Evolutionary conservation across 345 rosid genomes (phyloP), one percentile per base, ranked within the genome.

Genomic region (Corchorus olitorius): DNA sequence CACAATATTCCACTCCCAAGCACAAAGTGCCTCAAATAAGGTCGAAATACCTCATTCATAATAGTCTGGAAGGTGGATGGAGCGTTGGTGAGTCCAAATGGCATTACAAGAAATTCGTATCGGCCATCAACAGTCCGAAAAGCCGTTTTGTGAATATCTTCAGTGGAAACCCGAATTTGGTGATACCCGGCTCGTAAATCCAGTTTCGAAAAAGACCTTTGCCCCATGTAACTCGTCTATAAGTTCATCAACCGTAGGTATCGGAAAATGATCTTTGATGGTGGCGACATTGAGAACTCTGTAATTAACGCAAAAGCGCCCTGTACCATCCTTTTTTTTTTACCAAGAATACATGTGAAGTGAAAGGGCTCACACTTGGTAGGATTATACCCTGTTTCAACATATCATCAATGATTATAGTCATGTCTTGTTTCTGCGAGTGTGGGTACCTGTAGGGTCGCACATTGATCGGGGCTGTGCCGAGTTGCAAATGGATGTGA

Each of bases 281-380:
- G 59, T 74, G 0, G 20, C 59, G 2, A 11, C 10, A 19, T 74
- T 74, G 9, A 74, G 6, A 0, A 59, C 43, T 19, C 61, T 12
- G 39, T 71, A 71, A 16, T 71, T 43, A 1, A 35, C 48, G 74
- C 41, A 71, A 71, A 50, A 71, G 14, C 61, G 50, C 74, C 74
- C 49, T 4, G 7, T 4, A 3, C 61, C 74, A 71, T 71, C 62
- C 20, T n/a, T 49, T 71, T 53, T 68, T 35, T 35, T 71, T 4
- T 2, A 68, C 56, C 2, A 43, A 20, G 2, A 68, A 16, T 2
- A 46, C 16, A 0, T 3, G 22, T 1, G 61, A 71, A 20, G 5
- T 49, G 16, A 2, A 50, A 53, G 75, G 49, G n/a, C 65, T 72
- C 5, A 4, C 20, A 20, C 75, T 72, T 3, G 64, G 64, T 8